Evolutionary conservation across 768 basidiomycete genomes (phyloP).

Genomic region (Hygrophoropsis aurantiaca): DNA sequence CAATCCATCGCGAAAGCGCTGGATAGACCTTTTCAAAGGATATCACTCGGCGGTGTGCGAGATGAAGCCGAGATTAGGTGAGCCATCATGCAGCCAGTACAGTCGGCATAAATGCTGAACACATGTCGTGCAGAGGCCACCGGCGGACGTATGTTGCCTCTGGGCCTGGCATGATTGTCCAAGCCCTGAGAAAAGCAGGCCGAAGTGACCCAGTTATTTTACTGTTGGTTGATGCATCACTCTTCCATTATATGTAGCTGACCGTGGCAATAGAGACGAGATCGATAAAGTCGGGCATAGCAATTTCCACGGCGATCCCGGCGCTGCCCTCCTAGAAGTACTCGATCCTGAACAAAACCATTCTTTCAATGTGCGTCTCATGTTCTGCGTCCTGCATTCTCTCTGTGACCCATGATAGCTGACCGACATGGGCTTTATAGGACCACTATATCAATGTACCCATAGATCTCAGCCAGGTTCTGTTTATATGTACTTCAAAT

Average conservation of each 20-base stretch:
- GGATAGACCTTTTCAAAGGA: constrained; percentile 84
- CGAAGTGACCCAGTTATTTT: constrained; percentile 79
- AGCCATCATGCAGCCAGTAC: not conserved
- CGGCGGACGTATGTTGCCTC: constrained; percentile 89
- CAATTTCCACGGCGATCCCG: constrained; percentile 91
- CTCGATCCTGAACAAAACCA: constrained; percentile 94
- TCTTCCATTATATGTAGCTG: not conserved
- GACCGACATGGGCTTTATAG: constrained; percentile 32
- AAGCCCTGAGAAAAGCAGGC: constrained; percentile 83
- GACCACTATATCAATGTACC: constrained; percentile 93
- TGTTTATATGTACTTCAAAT: constrained; percentile 94
- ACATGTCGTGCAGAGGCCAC: constrained; percentile 44
- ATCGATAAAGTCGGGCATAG: constrained; percentile 88
- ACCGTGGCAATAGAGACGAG: constrained; percentile 54
- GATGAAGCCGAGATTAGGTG: constrained; percentile 84
- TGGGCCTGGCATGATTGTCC: constrained; percentile 81
- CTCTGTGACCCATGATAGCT: not conserved
- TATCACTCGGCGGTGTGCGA: constrained; percentile 87
- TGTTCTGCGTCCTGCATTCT: not conserved
- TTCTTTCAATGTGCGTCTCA: constrained; percentile 70
- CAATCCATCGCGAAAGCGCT: constrained; percentile 85
- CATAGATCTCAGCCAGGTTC: constrained; percentile 81
- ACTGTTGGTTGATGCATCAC: constrained; percentile 37
- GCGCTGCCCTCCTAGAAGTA: constrained; percentile 87
- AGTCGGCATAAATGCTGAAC: not conserved